A percentile compares a stretch with the other conserved stretches of the same genome.
phyloP scores from a whole-genome alignment of 805 yeast species.

The Maudiozyma barnettii region DNA sequence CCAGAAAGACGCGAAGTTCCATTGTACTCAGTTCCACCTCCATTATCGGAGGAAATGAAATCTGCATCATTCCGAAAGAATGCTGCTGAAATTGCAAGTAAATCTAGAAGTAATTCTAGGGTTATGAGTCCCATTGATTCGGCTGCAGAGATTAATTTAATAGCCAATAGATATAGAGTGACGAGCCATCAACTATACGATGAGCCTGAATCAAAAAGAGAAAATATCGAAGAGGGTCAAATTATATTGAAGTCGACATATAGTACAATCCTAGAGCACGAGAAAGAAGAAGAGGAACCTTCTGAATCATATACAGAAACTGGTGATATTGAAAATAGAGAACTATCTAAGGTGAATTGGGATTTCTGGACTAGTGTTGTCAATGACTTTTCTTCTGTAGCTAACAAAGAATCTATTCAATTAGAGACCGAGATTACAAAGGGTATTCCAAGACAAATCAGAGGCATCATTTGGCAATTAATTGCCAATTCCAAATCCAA shows the following conservation, averaged over 20 bases:
- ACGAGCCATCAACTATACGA: constrained; percentile 42
- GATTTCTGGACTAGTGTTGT: constrained; percentile 82
- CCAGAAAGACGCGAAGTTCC: not conserved
- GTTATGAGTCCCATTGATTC: constrained; percentile 16
- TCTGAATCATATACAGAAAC: not conserved
- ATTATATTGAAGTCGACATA: constrained; percentile 32
- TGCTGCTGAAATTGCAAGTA: constrained; percentile 11
- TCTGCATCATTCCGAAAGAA: constrained; percentile 20
- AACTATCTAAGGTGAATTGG: constrained; percentile 50
- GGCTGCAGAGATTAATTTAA: constrained; percentile 44
- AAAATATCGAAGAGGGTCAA: constrained; percentile 41
- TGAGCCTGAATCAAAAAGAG: constrained; percentile 44
- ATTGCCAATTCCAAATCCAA: constrained; percentile 69
- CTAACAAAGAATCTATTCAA: constrained; percentile 48
- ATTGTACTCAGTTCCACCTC: constrained; percentile 23
- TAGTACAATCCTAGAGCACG: constrained; percentile 15
- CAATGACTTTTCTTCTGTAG: constrained; percentile 62
- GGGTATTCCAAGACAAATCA: constrained; percentile 77
- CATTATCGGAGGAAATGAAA: constrained; percentile 23
- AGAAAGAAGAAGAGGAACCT: constrained; percentile 9
- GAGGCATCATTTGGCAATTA: constrained; percentile 91
- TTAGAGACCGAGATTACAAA: constrained; percentile 52
- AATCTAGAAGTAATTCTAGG: not conserved
- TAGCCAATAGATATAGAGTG: constrained; percentile 50
- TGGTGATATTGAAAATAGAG: constrained; percentile 30